Evolutionary conservation across 2,329 filamentous ascomycete genomes (phyloP), one percentile per base, ranked within the genome.

Genomic region (Fusarium domesticum): DNA sequence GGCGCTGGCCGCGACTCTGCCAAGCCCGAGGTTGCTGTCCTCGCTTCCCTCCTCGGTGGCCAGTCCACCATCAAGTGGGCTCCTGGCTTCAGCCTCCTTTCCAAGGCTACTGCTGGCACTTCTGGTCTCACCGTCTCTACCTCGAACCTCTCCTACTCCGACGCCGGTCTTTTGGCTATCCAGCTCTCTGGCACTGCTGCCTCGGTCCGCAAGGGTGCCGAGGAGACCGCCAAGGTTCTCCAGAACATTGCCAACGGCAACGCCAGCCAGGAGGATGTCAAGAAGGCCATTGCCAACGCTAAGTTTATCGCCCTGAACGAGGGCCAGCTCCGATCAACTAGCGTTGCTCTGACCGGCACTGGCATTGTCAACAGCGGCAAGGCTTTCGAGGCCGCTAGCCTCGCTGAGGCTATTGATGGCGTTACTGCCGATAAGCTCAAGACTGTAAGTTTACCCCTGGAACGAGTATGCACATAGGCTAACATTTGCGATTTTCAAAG

Each of bases 11-110:
- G 85, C 59, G 76, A 77, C 53, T 83, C 82, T 61, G 89, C 88
- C 77, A 95, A 96, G 77, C 88, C 93, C 43, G 91, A 96, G 72
- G 81, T 89, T 53, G 81, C 86, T 52, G 90, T 98, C 52, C 84
- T 98, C 44, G 83, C 87, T 45, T 83, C 90, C 53, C 84, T 98
- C 16, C 86, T 98, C 40, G 93, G 93, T 64, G 93, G 92, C 50
- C 75, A 95, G 70, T 87, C 90, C 42, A 86, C 76, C 70, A 90
- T 97, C 77, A 98, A 97, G 78, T 98, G 92, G 92, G 85, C 89
- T 40, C 74, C 89, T 52, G 93, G 93, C 60, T 97, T 96, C 79
- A 92, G 88, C 47, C 78, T 96, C 50, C 81, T 98, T 48, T 80
- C 87, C 64, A 91, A 96, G 77, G 85, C 85, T 49, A 79, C 83